phyloP scores from a whole-genome alignment of 352 stramenopile genomes.

The Phytophthora kernoviae region DNA sequence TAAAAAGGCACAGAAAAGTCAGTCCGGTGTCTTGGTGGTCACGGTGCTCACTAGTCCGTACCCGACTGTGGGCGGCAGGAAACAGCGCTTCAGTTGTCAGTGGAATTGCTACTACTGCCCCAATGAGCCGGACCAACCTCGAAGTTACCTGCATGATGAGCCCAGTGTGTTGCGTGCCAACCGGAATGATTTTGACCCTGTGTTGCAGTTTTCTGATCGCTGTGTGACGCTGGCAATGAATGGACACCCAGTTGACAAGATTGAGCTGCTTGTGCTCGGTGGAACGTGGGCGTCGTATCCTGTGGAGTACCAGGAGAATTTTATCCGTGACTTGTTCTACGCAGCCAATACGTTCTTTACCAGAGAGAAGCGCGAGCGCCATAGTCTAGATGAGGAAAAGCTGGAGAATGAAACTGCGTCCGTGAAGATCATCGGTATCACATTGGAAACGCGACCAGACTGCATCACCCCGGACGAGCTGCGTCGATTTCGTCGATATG shows the following conservation, averaged over 20 bases:
- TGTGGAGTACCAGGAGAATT: conserved; percentile 89
- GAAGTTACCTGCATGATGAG: conserved; percentile 94
- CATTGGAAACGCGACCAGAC: conserved; percentile 89
- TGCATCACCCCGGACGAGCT: conserved; percentile 91
- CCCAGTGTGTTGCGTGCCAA: conserved; percentile 93
- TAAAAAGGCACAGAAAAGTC: conserved; percentile 91
- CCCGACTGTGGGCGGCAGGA: conserved; percentile 76
- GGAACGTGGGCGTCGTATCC: conserved; percentile 94
- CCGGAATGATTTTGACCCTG: conserved; percentile 90
- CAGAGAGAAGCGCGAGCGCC: conserved; percentile 63
- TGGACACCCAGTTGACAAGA: conserved; percentile 93
- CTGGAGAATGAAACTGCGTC: conserved; percentile 82
- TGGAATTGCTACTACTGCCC: conserved; percentile 97
- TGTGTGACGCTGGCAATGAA: conserved; percentile 92
- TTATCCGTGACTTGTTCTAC: conserved; percentile 93
- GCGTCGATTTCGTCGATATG: conserved; percentile 81
- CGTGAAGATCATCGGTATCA: conserved; percentile 92
- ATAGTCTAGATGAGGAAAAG: conserved; percentile 88
- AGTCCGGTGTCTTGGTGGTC: conserved; percentile 91
- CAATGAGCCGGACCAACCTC: conserved; percentile 91
- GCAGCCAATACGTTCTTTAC: conserved; percentile 93
- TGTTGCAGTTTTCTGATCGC: conserved; percentile 92
- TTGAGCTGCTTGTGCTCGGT: conserved; percentile 91
- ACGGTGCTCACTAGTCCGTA: conserved; percentile 94
- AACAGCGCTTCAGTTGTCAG: conserved; percentile 93